Conservation (phyloP, 352 stramenopile species). For the Phytophthora uliginosa region DNA sequence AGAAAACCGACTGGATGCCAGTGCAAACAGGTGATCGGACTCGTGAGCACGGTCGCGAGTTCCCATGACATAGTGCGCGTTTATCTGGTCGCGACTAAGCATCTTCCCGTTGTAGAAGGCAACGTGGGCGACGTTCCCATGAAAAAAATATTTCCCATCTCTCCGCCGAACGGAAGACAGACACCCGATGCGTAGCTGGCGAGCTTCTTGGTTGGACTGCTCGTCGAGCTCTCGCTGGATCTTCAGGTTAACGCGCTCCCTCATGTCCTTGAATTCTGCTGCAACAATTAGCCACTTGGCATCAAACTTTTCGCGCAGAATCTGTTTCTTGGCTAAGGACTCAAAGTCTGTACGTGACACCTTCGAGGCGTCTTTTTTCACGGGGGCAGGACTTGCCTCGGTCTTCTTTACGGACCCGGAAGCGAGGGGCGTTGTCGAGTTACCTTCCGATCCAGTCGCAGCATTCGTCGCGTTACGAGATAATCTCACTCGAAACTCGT, state of each 20-base stretch:
- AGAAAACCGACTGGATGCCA: slow-evolving; percentile 79
- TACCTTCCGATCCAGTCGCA: neutral
- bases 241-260: slow-evolving; percentile 75
- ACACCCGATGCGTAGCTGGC: slow-evolving; percentile 81
- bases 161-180: slow-evolving; percentile 63
- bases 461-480: slow-evolving; percentile 47
- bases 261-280: slow-evolving; percentile 80
- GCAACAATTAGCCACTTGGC: slow-evolving; percentile 59
- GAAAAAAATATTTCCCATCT: slow-evolving; percentile 90
- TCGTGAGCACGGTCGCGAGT: slow-evolving; percentile 66
- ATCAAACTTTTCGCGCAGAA: slow-evolving; percentile 80
- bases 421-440: neutral
- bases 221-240: slow-evolving; percentile 78
- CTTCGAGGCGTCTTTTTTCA: slow-evolving; percentile 74
- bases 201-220: slow-evolving; percentile 59
- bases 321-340: slow-evolving; percentile 82
- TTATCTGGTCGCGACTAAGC: slow-evolving; percentile 77
- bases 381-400: neutral
- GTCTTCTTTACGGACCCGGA: slow-evolving; percentile 11
- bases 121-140: slow-evolving; percentile 85
- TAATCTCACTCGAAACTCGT: slow-evolving; percentile 85
- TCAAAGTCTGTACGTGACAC: slow-evolving; percentile 82
- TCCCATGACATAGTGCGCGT: slow-evolving; percentile 80
- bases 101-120: slow-evolving; percentile 79
- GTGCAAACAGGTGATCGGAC: slow-evolving; percentile 81